phyloP scores from a whole-genome alignment of 202 grass and related monocot species.

The Zizania palustris region DNA sequence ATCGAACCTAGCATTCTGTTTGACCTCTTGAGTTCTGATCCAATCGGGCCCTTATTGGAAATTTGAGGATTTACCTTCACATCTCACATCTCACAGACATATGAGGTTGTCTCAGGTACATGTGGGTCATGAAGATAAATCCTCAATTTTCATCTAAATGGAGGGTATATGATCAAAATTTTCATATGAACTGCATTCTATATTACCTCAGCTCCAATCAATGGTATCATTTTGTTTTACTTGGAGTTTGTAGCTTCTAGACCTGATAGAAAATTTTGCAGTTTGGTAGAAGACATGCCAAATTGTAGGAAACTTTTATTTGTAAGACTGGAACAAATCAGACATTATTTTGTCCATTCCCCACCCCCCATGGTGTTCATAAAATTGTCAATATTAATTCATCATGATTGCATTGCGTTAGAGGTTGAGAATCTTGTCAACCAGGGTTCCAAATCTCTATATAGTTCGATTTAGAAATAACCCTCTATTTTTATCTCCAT shows the following conservation, averaged over 20 bases:
- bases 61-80: too few relatives aligned
- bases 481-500: not conserved
- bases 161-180: too few relatives aligned
- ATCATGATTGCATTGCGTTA: not conserved
- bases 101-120: too few relatives aligned
- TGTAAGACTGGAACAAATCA: not conserved
- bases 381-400: constrained; percentile 8
- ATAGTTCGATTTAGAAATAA: constrained; percentile 5
- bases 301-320: not conserved
- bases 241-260: constrained; percentile 6
- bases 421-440: constrained; percentile 2
- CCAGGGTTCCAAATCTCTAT: not conserved
- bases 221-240: not conserved
- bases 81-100: too few relatives aligned
- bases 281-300: not conserved
- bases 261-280: not conserved
- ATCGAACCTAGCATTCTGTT: not conserved
- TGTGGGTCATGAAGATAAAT: too few relatives aligned
- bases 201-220: not conserved
- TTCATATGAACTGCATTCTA: not conserved
- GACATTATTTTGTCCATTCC: not conserved
- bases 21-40: not conserved
- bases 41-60: too few relatives aligned
- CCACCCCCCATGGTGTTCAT: not conserved
- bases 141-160: too few relatives aligned